These are phyloP conservation scores for Coleophoma eucalyptorum DNA, from an alignment of 2,329 filamentous ascomycete species.

Conservation along the genomic window DNA sequence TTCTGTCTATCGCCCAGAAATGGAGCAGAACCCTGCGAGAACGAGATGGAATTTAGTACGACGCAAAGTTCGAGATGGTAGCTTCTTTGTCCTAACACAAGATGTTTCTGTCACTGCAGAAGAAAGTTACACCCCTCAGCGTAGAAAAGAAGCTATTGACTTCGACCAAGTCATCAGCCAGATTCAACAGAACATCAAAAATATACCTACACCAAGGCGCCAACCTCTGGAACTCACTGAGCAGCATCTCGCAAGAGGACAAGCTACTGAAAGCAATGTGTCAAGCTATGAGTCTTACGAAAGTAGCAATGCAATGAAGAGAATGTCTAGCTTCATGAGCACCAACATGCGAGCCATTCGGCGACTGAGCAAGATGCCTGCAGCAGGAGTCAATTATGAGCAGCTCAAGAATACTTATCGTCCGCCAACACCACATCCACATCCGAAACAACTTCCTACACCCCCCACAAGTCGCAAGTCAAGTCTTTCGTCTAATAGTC, in stretches of 20 bases:
- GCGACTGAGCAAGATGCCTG: slow-evolving; percentile 35
- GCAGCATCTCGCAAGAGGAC: slow-evolving; percentile 34
- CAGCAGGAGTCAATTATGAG: slow-evolving; percentile 9
- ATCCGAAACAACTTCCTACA: not conserved
- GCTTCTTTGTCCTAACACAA: slow-evolving; percentile 45
- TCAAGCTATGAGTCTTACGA: slow-evolving; percentile 37
- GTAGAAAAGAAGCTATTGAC: slow-evolving; percentile 32
- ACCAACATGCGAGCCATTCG: slow-evolving; percentile 39
- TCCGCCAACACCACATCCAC: not conserved
- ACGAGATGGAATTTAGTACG: slow-evolving; percentile 48
- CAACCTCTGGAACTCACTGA: slow-evolving; percentile 32
- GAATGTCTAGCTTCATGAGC: slow-evolving; percentile 41
- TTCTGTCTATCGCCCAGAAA: slow-evolving; percentile 45
- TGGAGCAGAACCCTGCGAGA: slow-evolving; percentile 49
- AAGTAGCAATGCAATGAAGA: slow-evolving; percentile 36
- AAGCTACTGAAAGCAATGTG: slow-evolving; percentile 23
- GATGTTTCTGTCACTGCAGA: slow-evolving; percentile 27
- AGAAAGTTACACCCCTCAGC: slow-evolving; percentile 17
- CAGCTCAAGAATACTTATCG: slow-evolving; percentile 14
- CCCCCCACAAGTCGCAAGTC: not conserved
- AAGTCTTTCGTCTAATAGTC: not conserved
- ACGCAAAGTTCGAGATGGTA: slow-evolving; percentile 44
- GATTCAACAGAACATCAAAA: slow-evolving; percentile 32
- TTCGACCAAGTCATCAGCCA: slow-evolving; percentile 42
- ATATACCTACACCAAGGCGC: slow-evolving; percentile 13